Evolutionary conservation across 2,329 filamentous ascomycete species (phyloP), one percentile per base, ranked within the genome.

Genomic region (Microcyclospora tardicrescens): DNA sequence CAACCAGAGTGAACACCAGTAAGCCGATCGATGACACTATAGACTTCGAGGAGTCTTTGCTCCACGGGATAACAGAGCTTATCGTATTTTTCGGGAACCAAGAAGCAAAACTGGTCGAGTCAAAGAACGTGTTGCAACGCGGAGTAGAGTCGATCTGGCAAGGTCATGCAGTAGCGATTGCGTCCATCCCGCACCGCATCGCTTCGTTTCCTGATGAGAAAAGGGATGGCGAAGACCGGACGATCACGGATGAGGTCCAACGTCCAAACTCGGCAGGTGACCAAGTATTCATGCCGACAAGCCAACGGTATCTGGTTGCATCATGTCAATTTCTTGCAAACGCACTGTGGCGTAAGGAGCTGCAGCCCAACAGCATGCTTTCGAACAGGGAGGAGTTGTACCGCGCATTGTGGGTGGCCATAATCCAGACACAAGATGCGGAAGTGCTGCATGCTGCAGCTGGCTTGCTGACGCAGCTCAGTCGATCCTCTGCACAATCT

Each of bases 311-410:
- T 8, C 8, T 24, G 19, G 19, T 24, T 9, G 54, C 53, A 5
- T 48, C 49, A 16, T 57, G 50, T 30, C 54, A 58, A 36, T 37
- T 54, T 6, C 19, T 55, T 8, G 54, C 54, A 10, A 58, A 58
- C 28, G 27, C 52, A n/a, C 39, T 55, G n/a, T 49, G 49, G 43
- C 34, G 40, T 24, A 24, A 24, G 19, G 19, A 24, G 19, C 8
- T 24, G 19, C 19, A 24, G 19, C 8, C 19, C 4, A 24, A 24
- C 19, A 24, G 19, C 19, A 8, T 5, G 19, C 19, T 24, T 8
- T 8, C 8, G 5, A 24, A 24, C 8, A 4, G 19, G 19, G 19
- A 24, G 8, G 19, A 24, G 4, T 8, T 24, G 19, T 24, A 24
- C 8, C 5, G 19, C 19, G 19, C 19, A 24, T 16, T 32, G 6